Evolutionary conservation across 495 filamentous ascomycete species (phyloP).

Genomic region (Lindgomyces ingoldianus): DNA sequence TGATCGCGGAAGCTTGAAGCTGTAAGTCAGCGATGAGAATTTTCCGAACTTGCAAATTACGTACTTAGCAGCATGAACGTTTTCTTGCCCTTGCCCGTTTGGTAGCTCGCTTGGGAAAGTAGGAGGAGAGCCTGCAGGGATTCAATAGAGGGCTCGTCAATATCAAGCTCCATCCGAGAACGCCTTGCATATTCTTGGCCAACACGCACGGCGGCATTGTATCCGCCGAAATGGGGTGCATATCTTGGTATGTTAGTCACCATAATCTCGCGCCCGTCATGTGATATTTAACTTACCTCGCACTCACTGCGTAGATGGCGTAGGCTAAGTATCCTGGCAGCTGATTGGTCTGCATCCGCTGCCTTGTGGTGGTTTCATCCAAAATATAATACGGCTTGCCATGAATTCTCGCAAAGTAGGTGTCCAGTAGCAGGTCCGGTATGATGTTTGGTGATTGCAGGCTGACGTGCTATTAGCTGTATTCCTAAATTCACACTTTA

Average conservation of each 20-base stretch:
- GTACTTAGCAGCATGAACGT: slow-evolving; percentile 81
- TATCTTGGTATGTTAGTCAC: slow-evolving; percentile 54
- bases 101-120: slow-evolving; percentile 73
- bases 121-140: slow-evolving; percentile 72
- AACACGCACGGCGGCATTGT: slow-evolving; percentile 57
- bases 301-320: slow-evolving; percentile 72
- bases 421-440: slow-evolving; percentile 63
- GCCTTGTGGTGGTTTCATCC: slow-evolving; percentile 69
- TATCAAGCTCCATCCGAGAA: slow-evolving; percentile 68
- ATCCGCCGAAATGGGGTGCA: slow-evolving; percentile 60
- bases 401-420: slow-evolving; percentile 74
- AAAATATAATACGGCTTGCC: slow-evolving; percentile 77
- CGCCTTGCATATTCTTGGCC: slow-evolving; percentile 69
- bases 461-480: slow-evolving; percentile 30
- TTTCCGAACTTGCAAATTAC: slow-evolving; percentile 34
- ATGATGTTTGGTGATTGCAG: slow-evolving; percentile 33
- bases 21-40: slow-evolving; percentile 19
- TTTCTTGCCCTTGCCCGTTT: slow-evolving; percentile 77
- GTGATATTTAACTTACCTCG: slow-evolving; percentile 54
- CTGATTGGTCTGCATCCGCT: slow-evolving; percentile 65
- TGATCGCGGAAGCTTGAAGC: slow-evolving; percentile 67
- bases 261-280: slow-evolving; percentile 7
- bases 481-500: slow-evolving; percentile 6
- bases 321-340: slow-evolving; percentile 63
- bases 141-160: slow-evolving; percentile 77